These are phyloP conservation scores for Tetratostichococcus sp. DNA, from an alignment of 139 green algal species.

Conservation along the genomic window DNA sequence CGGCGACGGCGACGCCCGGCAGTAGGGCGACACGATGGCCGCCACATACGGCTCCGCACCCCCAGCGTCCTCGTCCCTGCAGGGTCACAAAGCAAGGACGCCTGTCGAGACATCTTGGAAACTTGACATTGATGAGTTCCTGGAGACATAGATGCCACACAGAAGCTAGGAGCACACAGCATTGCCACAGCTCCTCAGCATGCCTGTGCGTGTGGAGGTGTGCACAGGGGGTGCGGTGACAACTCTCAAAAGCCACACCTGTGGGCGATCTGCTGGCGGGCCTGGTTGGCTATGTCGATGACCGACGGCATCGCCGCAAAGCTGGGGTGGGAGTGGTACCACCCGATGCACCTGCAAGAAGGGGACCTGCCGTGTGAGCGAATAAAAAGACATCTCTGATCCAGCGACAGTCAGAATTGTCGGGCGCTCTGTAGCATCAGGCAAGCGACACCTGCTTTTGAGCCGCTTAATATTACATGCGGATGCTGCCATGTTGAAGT, in stretches of 20 bases:
- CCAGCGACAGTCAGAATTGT: too few species aligned
- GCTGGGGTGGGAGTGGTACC: constrained; percentile 74
- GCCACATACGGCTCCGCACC: constrained; percentile 47
- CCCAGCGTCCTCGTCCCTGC: background rate
- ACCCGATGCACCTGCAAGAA: constrained; percentile 49
- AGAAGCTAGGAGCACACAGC: background rate
- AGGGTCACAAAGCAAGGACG: background rate
- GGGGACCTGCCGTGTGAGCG: too few species aligned
- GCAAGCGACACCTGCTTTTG: too few species aligned
- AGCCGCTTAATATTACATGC: too few species aligned
- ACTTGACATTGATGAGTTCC: background rate
- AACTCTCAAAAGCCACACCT: constrained; percentile 1
- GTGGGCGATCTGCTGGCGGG: constrained; percentile 35
- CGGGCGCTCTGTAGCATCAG: too few species aligned
- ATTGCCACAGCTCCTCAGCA: too few species aligned
- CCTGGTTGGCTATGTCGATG: constrained; percentile 73
- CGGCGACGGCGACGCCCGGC: constrained; percentile 16
- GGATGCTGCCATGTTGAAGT: too few species aligned
- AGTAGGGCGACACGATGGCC: constrained; percentile 74
- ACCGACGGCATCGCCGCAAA: constrained; percentile 51
- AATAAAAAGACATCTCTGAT: too few species aligned
- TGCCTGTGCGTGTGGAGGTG: too few species aligned
- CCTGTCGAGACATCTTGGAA: too few species aligned
- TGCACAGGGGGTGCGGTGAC: too few species aligned
- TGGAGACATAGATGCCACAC: background rate